phyloP scores from a whole-genome alignment of 768 basidiomycete species.

The Tulasnella sp. region DNA sequence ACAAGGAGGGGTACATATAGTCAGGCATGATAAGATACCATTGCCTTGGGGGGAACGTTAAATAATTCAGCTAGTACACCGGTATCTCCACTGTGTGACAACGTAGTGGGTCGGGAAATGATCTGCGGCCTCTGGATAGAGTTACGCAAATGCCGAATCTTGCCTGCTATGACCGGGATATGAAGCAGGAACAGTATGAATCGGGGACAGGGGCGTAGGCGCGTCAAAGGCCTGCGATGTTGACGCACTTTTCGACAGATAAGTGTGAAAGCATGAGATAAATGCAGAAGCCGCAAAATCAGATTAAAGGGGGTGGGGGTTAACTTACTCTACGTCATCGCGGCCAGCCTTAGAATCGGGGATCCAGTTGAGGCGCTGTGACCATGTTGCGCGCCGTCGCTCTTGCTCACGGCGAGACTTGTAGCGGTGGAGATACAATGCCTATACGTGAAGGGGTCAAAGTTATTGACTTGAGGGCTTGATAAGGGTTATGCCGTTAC shows the following conservation, averaged over 20 bases:
- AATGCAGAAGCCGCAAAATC: background rate
- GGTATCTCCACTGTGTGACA: background rate
- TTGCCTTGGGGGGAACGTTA: background rate
- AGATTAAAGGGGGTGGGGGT: background rate
- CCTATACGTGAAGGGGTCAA: background rate
- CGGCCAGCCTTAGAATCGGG: background rate
- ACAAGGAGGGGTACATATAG: background rate
- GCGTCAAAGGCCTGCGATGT: background rate
- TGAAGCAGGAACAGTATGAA: background rate
- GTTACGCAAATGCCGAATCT: background rate
- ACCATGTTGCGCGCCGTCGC: background rate
- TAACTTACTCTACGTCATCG: slow-evolving; percentile 12
- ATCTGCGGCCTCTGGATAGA: background rate
- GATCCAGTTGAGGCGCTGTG: slow-evolving; percentile 10
- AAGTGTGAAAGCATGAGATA: background rate
- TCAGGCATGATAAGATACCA: background rate
- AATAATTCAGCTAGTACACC: background rate
- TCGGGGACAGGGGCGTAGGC: slow-evolving; percentile 12
- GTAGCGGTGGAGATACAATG: slow-evolving; percentile 7
- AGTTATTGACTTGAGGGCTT: background rate
- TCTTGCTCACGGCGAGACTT: background rate
- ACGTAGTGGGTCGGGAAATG: background rate
- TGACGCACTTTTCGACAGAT: background rate
- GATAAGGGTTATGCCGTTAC: background rate
- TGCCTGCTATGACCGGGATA: background rate